Base-by-base conservation (phyloP, 257 asterid species). In the Euphrasia confusa region DNA sequence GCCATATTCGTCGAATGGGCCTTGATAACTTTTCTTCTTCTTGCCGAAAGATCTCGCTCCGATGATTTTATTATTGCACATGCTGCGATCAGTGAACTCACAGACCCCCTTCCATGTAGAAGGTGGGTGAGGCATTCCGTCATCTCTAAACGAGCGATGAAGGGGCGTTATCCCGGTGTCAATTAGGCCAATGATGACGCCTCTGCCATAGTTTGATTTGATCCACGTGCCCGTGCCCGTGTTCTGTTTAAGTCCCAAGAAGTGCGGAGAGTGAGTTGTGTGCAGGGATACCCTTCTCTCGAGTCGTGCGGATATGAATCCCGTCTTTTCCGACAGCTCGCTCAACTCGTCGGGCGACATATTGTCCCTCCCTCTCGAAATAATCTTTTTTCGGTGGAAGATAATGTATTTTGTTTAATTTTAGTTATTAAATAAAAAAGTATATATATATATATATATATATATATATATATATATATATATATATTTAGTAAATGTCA, bases 211-310 rank as follows among this genome's bases (percentile, higher is more conserved):
- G n/a, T 15, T 15, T 21, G 24, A n/a, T 8, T 15, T 9, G 0
- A 9, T 37, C 47, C 17, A 64, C 3, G 52, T 17, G n/a, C 68
- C n/a, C n/a, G n/a, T n/a, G n/a, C n/a, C 68, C 50, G n/a, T 58
- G 48, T 71, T 54, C n/a, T 17, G 75, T 40, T 75, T 69, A 32
- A 32, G 37, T 6, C 83, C 78, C 66, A 78, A 67, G 39, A 75
- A 75, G 32, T 60, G 58, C 1, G 83, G 78, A 3, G 76, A 70
- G 53, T 78, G 79, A 0, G 76, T 71, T 3, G 76, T 65, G 8
- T 65, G 71, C 55, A 65, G 15, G 39, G 71, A 54, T 2, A 65
- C 1, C 6, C 1, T n/a, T 63, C 44, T 54, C 63, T 59, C 60
- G 4, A 68, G 76, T 0, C 71, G 68, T 1, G 76, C 76, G 0